Conservation (phyloP, 495 filamentous ascomycete species). For the Trichoderma orchidacearum region DNA sequence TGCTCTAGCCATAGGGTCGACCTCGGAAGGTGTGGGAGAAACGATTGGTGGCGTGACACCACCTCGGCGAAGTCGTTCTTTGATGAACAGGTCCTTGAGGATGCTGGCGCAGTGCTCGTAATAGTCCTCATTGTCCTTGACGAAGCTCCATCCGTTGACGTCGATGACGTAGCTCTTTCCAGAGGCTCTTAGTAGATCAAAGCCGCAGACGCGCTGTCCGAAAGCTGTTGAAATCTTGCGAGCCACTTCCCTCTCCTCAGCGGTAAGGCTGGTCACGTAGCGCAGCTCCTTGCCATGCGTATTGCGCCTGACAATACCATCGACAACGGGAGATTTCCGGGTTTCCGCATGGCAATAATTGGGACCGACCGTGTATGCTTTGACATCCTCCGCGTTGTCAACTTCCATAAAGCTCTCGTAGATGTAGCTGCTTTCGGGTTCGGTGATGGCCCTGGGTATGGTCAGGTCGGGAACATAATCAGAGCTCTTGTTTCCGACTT, state of each 20-base stretch:
- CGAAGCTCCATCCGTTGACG: constrained; percentile 99
- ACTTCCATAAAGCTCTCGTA: constrained; percentile 96
- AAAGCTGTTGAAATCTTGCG: constrained; percentile 83
- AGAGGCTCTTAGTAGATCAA: constrained; percentile 79
- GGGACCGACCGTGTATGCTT: constrained; percentile 93
- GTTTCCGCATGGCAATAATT: constrained; percentile 95
- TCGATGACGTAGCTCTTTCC: constrained; percentile 96
- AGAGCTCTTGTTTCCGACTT: constrained; percentile 95
- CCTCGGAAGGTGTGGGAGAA: constrained; percentile 25
- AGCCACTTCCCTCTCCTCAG: constrained; percentile 75
- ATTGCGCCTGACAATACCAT: constrained; percentile 89
- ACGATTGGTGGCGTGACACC: constrained; percentile 25
- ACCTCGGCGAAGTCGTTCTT: constrained; percentile 45
- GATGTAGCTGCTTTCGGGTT: constrained; percentile 69
- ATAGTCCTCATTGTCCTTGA: constrained; percentile 98
- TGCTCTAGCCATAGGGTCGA: constrained; percentile 23
- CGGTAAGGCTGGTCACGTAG: constrained; percentile 73
- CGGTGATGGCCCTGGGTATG: constrained; percentile 66
- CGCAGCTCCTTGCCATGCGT: constrained; percentile 94
- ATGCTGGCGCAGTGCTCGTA: constrained; percentile 85
- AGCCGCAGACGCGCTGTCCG: constrained; percentile 90
- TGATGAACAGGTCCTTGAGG: constrained; percentile 71
- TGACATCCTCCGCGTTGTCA: constrained; percentile 94
- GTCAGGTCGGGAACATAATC: constrained; percentile 69
- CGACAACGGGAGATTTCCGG: constrained; percentile 90